phyloP scores from a whole-genome alignment of 805 yeast genomes.

The Zygotorulaspora danielsina region DNA sequence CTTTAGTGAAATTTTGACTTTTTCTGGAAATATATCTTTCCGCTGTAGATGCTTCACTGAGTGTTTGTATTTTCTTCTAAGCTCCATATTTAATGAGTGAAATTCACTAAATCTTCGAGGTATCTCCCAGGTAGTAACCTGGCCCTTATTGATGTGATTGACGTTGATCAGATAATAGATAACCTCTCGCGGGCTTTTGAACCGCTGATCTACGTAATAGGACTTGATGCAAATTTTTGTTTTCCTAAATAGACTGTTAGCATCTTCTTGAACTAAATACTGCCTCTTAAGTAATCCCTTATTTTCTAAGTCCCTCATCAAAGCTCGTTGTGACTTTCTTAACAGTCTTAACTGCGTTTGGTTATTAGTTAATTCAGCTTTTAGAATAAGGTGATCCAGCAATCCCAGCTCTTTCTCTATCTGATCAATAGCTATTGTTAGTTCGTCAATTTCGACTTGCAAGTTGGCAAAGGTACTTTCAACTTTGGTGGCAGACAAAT shows the following conservation, averaged over 20 bases:
- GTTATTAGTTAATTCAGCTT: constrained; percentile 83
- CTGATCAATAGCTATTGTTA: constrained; percentile 54
- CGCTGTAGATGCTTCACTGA: constrained; percentile 49
- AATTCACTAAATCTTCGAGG: constrained; percentile 87
- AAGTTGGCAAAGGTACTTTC: constrained; percentile 31
- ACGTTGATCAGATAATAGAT: constrained; percentile 75
- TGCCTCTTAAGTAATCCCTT: constrained; percentile 77
- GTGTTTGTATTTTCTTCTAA: constrained; percentile 47
- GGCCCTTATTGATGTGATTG: constrained; percentile 48
- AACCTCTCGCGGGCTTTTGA: constrained; percentile 53
- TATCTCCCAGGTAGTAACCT: constrained; percentile 81
- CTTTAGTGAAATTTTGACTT: constrained; percentile 61
- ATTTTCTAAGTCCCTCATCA: constrained; percentile 65
- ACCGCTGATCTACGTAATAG: constrained; percentile 43
- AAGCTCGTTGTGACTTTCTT: constrained; percentile 59
- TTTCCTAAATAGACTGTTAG: constrained; percentile 68
- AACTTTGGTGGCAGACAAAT: constrained; percentile 10
- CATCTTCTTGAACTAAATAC: constrained; percentile 75
- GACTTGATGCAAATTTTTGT: constrained; percentile 49
- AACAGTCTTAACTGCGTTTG: constrained; percentile 62
- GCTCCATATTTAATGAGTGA: constrained; percentile 60
- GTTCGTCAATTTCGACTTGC: constrained; percentile 59
- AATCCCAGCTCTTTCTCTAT: constrained; percentile 60
- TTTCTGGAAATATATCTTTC: constrained; percentile 39
- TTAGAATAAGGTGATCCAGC: constrained; percentile 61